Evolutionary conservation across 768 basidiomycete species (phyloP).

Genomic region (Cubamyces sp.): DNA sequence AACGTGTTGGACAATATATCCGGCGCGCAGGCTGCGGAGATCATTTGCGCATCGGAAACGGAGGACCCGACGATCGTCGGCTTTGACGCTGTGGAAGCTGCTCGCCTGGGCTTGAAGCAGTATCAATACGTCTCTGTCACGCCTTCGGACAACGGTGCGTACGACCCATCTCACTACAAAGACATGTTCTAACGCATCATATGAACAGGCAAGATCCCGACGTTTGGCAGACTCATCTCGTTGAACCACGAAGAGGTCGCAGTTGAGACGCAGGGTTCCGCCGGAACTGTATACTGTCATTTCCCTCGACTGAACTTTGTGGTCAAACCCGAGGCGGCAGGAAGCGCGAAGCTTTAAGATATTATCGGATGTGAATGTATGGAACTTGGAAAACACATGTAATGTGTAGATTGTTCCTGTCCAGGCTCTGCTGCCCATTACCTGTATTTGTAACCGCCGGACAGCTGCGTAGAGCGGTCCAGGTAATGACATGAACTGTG

Average conservation of each 20-base stretch:
- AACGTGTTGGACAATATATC: slow-evolving; percentile 36
- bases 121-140: slow-evolving; percentile 46
- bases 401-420: no score
- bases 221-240: slow-evolving; percentile 53
- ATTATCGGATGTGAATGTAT: no score
- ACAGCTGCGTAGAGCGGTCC: no score
- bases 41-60: slow-evolving; percentile 42
- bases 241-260: slow-evolving; percentile 53
- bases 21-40: slow-evolving; percentile 47
- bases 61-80: slow-evolving; percentile 47
- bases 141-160: slow-evolving; percentile 53
- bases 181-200: not conserved
- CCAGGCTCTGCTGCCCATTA: no score
- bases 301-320: slow-evolving; percentile 49
- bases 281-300: slow-evolving; percentile 50
- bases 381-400: no score
- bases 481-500: no score
- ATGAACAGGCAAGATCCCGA: slow-evolving; percentile 41
- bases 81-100: slow-evolving; percentile 50
- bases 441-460: no score
- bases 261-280: slow-evolving; percentile 47
- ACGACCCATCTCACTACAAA: not conserved
- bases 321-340: slow-evolving; percentile 11
- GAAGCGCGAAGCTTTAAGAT: slow-evolving; percentile 23
- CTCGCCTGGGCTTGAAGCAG: slow-evolving; percentile 43